Evolutionary conservation across 2,329 filamentous ascomycete genomes (phyloP).

Genomic region (Colletotrichum nymphaeae): DNA sequence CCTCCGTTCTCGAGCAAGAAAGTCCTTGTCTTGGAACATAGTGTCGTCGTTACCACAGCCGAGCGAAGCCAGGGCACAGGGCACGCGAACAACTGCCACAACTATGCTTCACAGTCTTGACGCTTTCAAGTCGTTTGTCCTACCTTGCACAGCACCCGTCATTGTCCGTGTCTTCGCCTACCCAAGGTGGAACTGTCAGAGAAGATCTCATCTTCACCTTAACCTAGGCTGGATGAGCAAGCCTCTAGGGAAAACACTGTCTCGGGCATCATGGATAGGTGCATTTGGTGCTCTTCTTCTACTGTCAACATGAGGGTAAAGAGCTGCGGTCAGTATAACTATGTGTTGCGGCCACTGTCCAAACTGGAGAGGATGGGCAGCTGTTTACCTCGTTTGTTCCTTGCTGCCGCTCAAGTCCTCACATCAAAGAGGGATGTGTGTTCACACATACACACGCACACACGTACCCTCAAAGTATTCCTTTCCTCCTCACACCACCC

Average conservation of each 20-base stretch:
- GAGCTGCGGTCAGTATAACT: slow-evolving; percentile 18
- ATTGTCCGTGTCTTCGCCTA: slow-evolving; percentile 42
- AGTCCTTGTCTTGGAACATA: not conserved
- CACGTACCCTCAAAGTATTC: not conserved
- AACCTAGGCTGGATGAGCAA: slow-evolving; percentile 21
- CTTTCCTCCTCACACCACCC: not conserved
- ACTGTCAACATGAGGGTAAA: not conserved
- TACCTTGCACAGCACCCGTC: slow-evolving; percentile 51
- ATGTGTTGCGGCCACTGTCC: slow-evolving; percentile 5
- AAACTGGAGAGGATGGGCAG: not conserved
- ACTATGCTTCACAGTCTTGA: not conserved
- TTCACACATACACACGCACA: not conserved
- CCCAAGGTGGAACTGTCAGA: slow-evolving; percentile 46
- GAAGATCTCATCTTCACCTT: slow-evolving; percentile 42
- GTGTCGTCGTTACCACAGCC: not conserved
- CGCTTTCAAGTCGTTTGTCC: slow-evolving; percentile 10
- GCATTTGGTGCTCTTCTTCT: slow-evolving; percentile 20
- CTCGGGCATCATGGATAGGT: slow-evolving; percentile 38
- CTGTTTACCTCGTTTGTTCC: not conserved
- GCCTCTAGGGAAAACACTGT: slow-evolving; percentile 24
- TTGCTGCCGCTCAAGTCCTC: not conserved
- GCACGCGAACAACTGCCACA: not conserved
- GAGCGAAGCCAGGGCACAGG: not conserved
- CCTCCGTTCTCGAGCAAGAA: not conserved
- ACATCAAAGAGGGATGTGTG: not conserved